Base-by-base conservation (phyloP, 23 red algal species). In the Chondrus crispus region DNA sequence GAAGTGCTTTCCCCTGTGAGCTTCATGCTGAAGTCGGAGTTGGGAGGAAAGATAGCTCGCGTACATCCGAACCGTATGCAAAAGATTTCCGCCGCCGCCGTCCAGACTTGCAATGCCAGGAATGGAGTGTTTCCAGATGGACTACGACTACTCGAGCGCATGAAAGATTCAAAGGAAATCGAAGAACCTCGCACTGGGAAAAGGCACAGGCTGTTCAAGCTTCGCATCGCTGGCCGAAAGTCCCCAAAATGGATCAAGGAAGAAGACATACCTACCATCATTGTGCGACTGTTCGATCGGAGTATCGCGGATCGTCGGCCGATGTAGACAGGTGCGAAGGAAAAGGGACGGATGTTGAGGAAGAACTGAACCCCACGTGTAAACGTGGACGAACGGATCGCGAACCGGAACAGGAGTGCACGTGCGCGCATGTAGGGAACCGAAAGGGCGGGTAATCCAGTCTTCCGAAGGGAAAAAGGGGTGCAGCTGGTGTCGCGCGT, bases 121-220 rank as follows among this genome's bases (percentile, higher is more conserved):
- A 47, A 9, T 62, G 52, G 78, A 28, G 46, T 83, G 6, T 83
- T 26, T 38, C 78, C 78, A 7, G 78, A 83, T 83, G 24, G 71
- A 8, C 24, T 76, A 38, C 71, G 28, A 28, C 28, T 76, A 38
- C 19, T 76, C n/a, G 44, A 77, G 24, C 43, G 0, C 71, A 20
- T 24, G 26, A 40, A 32, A 57, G 51, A 14, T 57, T n/a, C n/a
- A n/a, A n/a, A n/a, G n/a, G n/a, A n/a, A n/a, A n/a, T n/a, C n/a
- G n/a, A n/a, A n/a, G n/a, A n/a, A n/a, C n/a, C n/a, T n/a, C n/a
- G n/a, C n/a, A n/a, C n/a, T n/a, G n/a, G n/a, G n/a, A n/a, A n/a
- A n/a, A n/a, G n/a, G n/a, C n/a, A n/a, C n/a, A n/a, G n/a, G n/a
- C n/a, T n/a, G 71, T 76, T 76, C 19, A 76, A 76, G 44, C n/a